Evolutionary conservation across 2,329 filamentous ascomycete species (phyloP).

Genomic region (Aspergillus quadricinctus): DNA sequence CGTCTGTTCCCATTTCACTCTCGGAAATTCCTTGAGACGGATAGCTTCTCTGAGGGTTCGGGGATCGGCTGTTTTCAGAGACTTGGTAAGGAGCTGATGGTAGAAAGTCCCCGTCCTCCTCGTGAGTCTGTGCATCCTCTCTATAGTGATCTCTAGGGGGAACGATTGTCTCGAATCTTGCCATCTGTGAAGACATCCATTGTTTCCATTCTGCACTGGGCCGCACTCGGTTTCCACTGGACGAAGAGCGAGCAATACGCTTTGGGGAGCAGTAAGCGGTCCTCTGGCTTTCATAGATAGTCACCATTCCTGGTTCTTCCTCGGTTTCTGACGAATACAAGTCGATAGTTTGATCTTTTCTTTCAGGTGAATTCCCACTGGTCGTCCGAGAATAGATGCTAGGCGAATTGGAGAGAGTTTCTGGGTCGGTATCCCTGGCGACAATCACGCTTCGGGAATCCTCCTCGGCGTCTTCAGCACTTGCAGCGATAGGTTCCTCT

Average conservation of each 20-base stretch:
- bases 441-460: constrained; percentile 19
- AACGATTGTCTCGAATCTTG: constrained; percentile 24
- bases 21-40: not conserved
- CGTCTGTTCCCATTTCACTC: not conserved
- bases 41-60: not conserved
- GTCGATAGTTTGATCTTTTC: constrained; percentile 5
- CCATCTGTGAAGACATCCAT: constrained; percentile 36
- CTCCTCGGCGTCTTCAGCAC: constrained; percentile 12
- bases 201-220: constrained; percentile 34
- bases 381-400: constrained; percentile 43
- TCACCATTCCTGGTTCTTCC: constrained; percentile 33
- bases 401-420: constrained; percentile 25
- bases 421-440: constrained; percentile 3
- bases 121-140: constrained; percentile 36
- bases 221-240: constrained; percentile 8
- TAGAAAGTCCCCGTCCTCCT: constrained; percentile 18
- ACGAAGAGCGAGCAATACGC: constrained; percentile 6
- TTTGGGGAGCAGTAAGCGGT: constrained; percentile 29
- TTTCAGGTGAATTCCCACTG: constrained; percentile 27
- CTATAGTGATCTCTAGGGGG: constrained; percentile 31
- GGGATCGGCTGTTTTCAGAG: not conserved
- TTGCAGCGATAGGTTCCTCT: not conserved
- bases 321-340: constrained; percentile 4
- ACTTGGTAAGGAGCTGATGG: not conserved
- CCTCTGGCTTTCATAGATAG: constrained; percentile 31